Evolutionary conservation across 805 yeast species (phyloP).

Genomic region (Clavispora fructus): DNA sequence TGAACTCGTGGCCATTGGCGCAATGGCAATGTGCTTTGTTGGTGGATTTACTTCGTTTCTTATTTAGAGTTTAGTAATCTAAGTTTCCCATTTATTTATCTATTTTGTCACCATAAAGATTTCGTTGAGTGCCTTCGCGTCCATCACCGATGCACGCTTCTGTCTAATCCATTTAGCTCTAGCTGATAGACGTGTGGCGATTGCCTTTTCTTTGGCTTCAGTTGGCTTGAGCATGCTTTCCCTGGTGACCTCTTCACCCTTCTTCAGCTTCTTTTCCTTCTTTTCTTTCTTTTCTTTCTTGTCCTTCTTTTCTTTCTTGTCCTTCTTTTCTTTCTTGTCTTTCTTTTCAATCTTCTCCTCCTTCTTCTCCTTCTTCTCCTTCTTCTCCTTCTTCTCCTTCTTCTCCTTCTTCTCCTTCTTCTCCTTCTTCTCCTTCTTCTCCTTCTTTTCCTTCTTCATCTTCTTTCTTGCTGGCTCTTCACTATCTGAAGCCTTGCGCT

Average conservation of each 20-base stretch:
- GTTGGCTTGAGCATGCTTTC: constrained; percentile 21
- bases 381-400: constrained; percentile 6
- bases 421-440: constrained; percentile 5
- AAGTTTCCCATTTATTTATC: constrained; percentile 1
- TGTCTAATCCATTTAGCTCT: constrained; percentile 86
- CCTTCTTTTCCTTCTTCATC: constrained; percentile 12
- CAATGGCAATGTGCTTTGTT: constrained; percentile 32
- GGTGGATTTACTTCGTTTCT: constrained; percentile 42
- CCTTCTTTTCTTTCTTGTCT: constrained; percentile 17
- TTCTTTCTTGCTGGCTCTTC: constrained; percentile 20
- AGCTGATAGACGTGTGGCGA: constrained; percentile 45
- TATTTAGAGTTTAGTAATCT: constrained; percentile 10
- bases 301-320: constrained; percentile 16
- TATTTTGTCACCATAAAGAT: constrained; percentile 77
- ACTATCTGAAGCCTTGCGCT: constrained; percentile 19
- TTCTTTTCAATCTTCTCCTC: constrained; percentile 20
- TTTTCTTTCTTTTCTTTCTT: constrained; percentile 24
- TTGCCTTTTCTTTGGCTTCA: constrained; percentile 10
- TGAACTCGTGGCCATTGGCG: constrained; percentile 29
- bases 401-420: constrained; percentile 4
- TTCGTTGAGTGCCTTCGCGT: constrained; percentile 82
- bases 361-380: constrained; percentile 14
- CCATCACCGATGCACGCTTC: constrained; percentile 88
- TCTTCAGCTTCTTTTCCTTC: constrained; percentile 18
- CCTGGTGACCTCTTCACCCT: constrained; percentile 22